A percentile compares a stretch with the other conserved stretches of the same genome.
phyloP scores from a whole-genome alignment of 306 rosid genomes.

The Cicer chorassanicum region DNA sequence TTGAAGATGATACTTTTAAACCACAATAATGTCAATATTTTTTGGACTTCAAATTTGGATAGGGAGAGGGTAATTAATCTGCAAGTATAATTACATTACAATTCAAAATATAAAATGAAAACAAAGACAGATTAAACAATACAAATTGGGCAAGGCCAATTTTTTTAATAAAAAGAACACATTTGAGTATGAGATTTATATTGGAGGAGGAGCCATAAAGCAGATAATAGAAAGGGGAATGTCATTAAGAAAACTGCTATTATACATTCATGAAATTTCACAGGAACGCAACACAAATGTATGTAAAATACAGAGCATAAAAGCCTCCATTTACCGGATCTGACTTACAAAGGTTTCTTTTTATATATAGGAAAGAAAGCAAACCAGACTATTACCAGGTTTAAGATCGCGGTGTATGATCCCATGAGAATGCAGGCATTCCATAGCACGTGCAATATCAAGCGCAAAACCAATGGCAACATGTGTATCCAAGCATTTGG shows the following conservation, averaged over 20 bases:
- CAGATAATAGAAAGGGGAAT: background rate
- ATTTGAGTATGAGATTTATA: slow-evolving; percentile 23
- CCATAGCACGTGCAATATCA: slow-evolving; percentile 95
- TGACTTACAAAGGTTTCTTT: background rate
- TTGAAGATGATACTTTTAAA: slow-evolving; percentile 35
- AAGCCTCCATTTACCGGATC: slow-evolving; percentile 20
- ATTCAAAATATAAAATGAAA: slow-evolving; percentile 2
- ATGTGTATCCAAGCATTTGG: slow-evolving; percentile 78
- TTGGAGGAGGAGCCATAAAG: slow-evolving; percentile 8
- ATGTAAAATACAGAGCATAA: slow-evolving; percentile 9
- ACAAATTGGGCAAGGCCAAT: background rate
- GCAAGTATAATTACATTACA: background rate
- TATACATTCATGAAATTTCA: background rate
- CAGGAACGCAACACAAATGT: background rate
- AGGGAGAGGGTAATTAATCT: background rate
- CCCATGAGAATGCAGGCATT: slow-evolving; percentile 93
- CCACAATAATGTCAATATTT: slow-evolving; percentile 23
- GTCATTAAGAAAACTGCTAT: background rate
- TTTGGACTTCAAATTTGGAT: slow-evolving; percentile 3
- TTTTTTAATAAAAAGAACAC: background rate
- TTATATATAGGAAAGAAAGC: slow-evolving; percentile 28
- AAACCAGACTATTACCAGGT: slow-evolving; percentile 69
- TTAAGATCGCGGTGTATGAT: slow-evolving; percentile 95
- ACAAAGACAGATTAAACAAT: background rate
- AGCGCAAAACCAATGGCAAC: slow-evolving; percentile 86